Evolutionary conservation across 192 early-diverging fungal species (phyloP), one percentile per base, ranked within the genome.

Genomic region (Phlyctochytrium arcticum): DNA sequence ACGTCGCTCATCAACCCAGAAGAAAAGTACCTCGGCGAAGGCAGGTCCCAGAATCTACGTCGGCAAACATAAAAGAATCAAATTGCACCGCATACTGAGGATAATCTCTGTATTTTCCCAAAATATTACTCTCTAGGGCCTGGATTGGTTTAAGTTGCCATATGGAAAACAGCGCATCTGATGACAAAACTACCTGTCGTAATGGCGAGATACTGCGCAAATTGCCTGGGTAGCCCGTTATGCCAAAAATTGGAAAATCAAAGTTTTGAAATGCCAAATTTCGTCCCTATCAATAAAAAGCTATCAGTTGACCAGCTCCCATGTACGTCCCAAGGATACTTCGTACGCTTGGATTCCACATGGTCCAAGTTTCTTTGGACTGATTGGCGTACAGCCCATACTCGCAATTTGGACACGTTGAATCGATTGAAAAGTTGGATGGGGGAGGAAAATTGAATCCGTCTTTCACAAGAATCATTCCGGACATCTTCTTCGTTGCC

Each of bases 21-120:
- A 39, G 9, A 19, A 3, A 3, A 36, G 31, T 71, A 84, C 89
- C 80, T 77, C 88, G 69, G 65, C 84, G 72, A 10, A 93, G 74
- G 67, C 91, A 93, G 2, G 87, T 82, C 5, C 54, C 68, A 5
- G 88, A 57, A 76, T 93, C 72, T 29, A 75, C 55, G n/a, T 86
- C 85, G 2, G 80, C 86, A 60, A 71, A 87, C 88, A 90, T 92
- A 46, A 85, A 78, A 21, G 80, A 75, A 42, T 86, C 69, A 54
- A 93, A 88, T 66, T 93, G 78, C 32, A 90, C 74, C 0, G 87
- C 69, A 74, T 87, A 83, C 5, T 91, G 63, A 5, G 88, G 90
- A 60, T 85, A 90, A 3, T 64, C 53, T 19, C n/a, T 51, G 60
- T 88, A 90, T 0, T 65, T 46, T 24, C 65, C 62, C 9, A 65